Percentiles rank a stretch among this genome's conserved stretches.
phyloP scores from a whole-genome alignment of 768 basidiomycete genomes.

The Rhizopogon salebrosus region DNA sequence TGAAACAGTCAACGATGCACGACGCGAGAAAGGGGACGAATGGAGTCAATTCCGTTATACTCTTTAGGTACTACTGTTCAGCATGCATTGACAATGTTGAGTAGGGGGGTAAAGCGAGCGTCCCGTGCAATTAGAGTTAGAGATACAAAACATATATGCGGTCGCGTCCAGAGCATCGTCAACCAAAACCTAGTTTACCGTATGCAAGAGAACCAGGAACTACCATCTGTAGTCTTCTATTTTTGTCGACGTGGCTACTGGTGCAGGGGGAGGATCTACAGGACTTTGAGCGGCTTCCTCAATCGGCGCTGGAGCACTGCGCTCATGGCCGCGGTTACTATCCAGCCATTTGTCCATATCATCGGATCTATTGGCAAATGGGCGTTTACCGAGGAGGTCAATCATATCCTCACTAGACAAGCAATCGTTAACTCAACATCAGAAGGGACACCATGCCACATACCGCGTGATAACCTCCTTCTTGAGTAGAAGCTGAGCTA shows the following conservation, averaged over 20 bases:
- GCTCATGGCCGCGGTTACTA: conserved; percentile 55
- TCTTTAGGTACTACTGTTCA: conserved; percentile 25
- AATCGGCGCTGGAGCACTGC: conserved; percentile 61
- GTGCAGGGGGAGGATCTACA: conserved; percentile 39
- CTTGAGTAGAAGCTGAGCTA: conserved; percentile 84
- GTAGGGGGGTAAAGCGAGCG: neutral
- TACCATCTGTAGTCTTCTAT: conserved; percentile 25
- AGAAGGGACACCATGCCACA: conserved; percentile 14
- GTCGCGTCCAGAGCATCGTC: conserved; percentile 2
- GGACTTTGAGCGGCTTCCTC: conserved; percentile 40
- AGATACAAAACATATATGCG: conserved; percentile 16
- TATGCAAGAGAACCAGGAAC: neutral
- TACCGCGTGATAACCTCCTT: conserved; percentile 95
- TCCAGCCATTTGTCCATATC: conserved; percentile 99
- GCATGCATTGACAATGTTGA: conserved; percentile 42
- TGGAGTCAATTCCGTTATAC: conserved; percentile 79
- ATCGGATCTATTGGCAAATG: conserved; percentile 71
- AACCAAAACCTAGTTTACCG: neutral
- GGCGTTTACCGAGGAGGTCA: conserved; percentile 72
- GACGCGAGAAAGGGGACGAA: conserved; percentile 56
- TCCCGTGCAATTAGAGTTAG: conserved; percentile 26
- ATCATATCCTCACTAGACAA: conserved; percentile 80
- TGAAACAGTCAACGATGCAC: conserved; percentile 50
- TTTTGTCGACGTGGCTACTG: conserved; percentile 41
- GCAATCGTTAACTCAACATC: conserved; percentile 3